Percentiles rank a stretch among this genome's conserved stretches.
phyloP scores from a whole-genome alignment of 2,329 filamentous ascomycete species.

The Fusarium protoensiforme region DNA sequence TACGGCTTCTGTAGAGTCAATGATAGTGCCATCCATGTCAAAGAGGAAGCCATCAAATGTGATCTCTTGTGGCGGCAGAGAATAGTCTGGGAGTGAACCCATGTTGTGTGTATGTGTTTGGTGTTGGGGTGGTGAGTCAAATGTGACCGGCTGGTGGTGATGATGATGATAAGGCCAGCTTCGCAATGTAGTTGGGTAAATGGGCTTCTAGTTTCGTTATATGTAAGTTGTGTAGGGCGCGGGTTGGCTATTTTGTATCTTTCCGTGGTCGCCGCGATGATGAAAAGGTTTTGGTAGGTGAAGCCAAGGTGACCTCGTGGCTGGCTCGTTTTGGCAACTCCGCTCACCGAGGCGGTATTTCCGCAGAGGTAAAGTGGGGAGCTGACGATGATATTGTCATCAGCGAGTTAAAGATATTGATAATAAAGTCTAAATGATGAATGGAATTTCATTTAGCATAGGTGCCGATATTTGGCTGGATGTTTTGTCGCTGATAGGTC shows the following conservation, averaged over 20 bases:
- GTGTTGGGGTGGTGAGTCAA: neutral
- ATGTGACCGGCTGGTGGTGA: neutral
- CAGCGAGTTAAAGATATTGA: neutral
- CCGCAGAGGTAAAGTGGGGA: slow-evolving; percentile 12
- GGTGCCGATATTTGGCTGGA: neutral
- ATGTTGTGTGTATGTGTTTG: slow-evolving; percentile 35
- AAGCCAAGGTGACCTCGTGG: slow-evolving; percentile 9
- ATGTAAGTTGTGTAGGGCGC: neutral
- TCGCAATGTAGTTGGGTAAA: neutral
- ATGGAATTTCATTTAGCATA: neutral
- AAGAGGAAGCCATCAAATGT: slow-evolving; percentile 71
- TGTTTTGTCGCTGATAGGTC: neutral
- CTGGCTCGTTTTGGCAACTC: slow-evolving; percentile 41
- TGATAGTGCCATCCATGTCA: slow-evolving; percentile 86
- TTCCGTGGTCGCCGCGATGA: neutral
- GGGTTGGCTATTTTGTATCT: neutral
- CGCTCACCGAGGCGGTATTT: slow-evolving; percentile 20
- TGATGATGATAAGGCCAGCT: neutral
- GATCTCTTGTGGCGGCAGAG: slow-evolving; percentile 56
- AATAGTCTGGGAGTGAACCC: slow-evolving; percentile 52
- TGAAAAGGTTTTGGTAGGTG: slow-evolving; percentile 6
- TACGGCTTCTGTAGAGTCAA: slow-evolving; percentile 82
- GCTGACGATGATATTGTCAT: neutral
- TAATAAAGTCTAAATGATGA: neutral
- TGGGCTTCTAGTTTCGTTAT: neutral